These are phyloP conservation scores for Chlamydomonas schloesseri DNA, from an alignment of 139 green algal genomes.

Conservation along the genomic window DNA sequence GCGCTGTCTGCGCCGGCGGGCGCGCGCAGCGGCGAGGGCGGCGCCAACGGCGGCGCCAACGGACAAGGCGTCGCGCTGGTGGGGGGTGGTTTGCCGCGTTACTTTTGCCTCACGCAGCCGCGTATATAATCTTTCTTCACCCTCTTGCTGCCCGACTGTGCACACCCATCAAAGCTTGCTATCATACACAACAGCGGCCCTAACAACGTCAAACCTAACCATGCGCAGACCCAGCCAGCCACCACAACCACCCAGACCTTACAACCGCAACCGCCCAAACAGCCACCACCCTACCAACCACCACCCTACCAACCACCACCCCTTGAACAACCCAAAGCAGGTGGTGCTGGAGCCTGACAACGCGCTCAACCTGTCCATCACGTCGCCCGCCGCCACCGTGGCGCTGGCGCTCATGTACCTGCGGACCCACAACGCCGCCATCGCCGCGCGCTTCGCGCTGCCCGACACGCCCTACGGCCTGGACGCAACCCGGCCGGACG, in stretches of 20 bases:
- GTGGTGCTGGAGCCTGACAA: slow-evolving; percentile 87
- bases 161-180: no score
- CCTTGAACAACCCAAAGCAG: slow-evolving; percentile 40
- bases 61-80: slow-evolving; percentile 86
- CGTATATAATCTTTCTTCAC: no score
- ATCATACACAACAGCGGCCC: no score
- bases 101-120: no score
- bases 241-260: no score
- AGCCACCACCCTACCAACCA: no score
- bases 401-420: slow-evolving; percentile 93
- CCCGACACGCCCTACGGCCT: slow-evolving; percentile 83
- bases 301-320: no score
- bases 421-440: slow-evolving; percentile 80
- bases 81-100: no score
- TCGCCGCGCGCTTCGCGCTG: slow-evolving; percentile 72
- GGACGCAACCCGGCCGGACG: slow-evolving; percentile 84
- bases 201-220: no score
- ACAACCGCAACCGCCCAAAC: no score
- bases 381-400: slow-evolving; percentile 86
- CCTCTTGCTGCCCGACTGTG: no score
- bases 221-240: no score
- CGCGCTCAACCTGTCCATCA: slow-evolving; percentile 87
- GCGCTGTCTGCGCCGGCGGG: neutral
- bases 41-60: slow-evolving; percentile 59
- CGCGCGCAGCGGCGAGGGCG: neutral